Evolutionary conservation across 371 early-diverging fungal species (phyloP), one percentile per base, ranked within the genome.

Genomic region (Smittium culicis): DNA sequence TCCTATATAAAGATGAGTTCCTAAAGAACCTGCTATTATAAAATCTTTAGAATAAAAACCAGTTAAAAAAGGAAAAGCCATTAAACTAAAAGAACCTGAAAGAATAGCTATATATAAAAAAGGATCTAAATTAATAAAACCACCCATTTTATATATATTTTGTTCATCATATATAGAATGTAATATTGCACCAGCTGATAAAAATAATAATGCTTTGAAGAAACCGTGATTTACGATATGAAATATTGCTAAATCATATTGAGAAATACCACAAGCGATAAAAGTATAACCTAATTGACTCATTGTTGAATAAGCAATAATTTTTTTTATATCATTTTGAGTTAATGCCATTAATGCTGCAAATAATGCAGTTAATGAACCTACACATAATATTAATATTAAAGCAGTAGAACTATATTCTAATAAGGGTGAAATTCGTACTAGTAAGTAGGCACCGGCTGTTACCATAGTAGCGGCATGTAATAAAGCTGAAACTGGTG

Each of bases 361-460:
- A 72, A 81, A 79, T 73, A 82, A 82, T 65, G 83, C 85, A 73
- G 84, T 84, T 68, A 81, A 77, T 71, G 78, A 81, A 71, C 83
- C 83, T 73, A 85, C 74, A 77, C 75, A 81, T 68, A 79, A 80
- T 65, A 83, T 70, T 70, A 85, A 73, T 58, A 76, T 74, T 81
- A 82, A 84, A 74, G 73, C 76, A 71, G 82, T 85, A 69, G 83
- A 81, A 74, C 76, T 70, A 72, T 77, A 84, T 81, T 85, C 84
- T 72, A 79, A 80, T 73, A 82, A 67, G 34, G 85, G 85, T 76
- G 84, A 82, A 69, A 76, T 75, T 78, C 83, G 75, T 72, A 83
- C 80, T 77, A 85, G 74, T 79, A 85, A 78, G 81, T 85, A 84
- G 67, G 85, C 81, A 71, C 84, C 84, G 17, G 85, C 85, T 69